These are phyloP conservation scores for Oropetium thomaeum DNA, from an alignment of 176 grass and related monocot species.

Conservation along the genomic window DNA sequence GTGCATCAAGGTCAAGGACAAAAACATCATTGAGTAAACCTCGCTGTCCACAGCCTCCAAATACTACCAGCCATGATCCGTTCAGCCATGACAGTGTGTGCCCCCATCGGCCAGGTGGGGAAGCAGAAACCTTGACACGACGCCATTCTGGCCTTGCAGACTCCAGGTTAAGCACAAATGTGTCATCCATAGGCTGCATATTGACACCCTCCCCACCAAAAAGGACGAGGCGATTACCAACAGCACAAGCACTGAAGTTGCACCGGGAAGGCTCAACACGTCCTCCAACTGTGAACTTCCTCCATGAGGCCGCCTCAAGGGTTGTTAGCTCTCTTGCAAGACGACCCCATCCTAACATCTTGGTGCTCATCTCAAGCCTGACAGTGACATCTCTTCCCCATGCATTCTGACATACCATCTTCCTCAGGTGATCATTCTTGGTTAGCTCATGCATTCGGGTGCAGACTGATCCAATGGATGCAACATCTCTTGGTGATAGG, in stretches of 20 bases:
- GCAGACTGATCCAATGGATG: constrained; percentile 88
- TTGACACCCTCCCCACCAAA: constrained; percentile 93
- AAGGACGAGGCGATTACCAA: constrained; percentile 86
- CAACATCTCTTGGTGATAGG: constrained; percentile 74
- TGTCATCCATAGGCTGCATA: constrained; percentile 98
- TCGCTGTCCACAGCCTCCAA: constrained; percentile 79
- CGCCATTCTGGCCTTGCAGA: constrained; percentile 74
- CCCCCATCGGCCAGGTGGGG: constrained; percentile 88
- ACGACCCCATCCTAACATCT: constrained; percentile 78
- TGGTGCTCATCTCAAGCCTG: constrained; percentile 80
- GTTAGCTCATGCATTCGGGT: constrained; percentile 77
- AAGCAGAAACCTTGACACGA: constrained; percentile 75
- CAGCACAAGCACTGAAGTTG: constrained; percentile 91
- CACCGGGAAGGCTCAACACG: constrained; percentile 92
- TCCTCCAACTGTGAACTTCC: constrained; percentile 88
- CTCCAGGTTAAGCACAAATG: constrained; percentile 93
- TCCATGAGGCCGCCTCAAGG: constrained; percentile 90
- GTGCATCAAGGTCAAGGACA: constrained; percentile 82
- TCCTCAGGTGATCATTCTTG: constrained; percentile 86
- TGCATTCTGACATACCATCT: constrained; percentile 89
- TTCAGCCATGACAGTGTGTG: constrained; percentile 91
- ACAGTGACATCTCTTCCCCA: constrained; percentile 92
- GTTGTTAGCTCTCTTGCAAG: constrained; percentile 97
- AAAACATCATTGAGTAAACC: constrained; percentile 93
- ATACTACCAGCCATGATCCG: constrained; percentile 91